Percentiles rank a stretch among this genome's conserved stretches.
Evolutionary conservation across 2,329 filamentous ascomycete species (phyloP).

Genomic region (Podosphaera fusca): DNA sequence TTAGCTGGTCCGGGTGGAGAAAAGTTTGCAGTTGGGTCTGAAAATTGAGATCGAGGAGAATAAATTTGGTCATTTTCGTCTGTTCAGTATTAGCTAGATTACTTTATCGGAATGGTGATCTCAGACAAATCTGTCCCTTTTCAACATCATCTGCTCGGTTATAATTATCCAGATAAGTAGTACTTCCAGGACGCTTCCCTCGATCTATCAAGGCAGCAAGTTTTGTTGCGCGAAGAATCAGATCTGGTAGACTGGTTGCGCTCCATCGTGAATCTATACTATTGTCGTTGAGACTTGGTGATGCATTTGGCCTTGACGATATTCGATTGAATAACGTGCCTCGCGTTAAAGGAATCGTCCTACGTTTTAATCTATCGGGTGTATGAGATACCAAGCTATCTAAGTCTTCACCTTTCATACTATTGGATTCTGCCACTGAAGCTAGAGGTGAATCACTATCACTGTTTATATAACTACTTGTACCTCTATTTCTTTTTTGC

Average conservation of each 20-base stretch:
- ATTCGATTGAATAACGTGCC: conserved; percentile 18
- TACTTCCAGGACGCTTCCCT: conserved; percentile 41
- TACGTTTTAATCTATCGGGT: conserved; percentile 3
- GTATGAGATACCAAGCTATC: conserved; percentile 20
- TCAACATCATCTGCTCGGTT: conserved; percentile 11
- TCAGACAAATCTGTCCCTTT: conserved; percentile 12
- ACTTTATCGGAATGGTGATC: neutral
- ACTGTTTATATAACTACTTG: conserved; percentile 4
- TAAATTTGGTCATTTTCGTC: neutral
- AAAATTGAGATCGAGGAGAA: neutral
- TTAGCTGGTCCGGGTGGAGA: neutral
- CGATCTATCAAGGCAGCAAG: conserved; percentile 73
- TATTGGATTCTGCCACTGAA: conserved; percentile 17
- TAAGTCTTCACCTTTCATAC: conserved; percentile 27
- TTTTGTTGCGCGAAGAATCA: conserved; percentile 71
- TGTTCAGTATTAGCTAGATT: neutral
- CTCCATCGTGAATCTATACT: conserved; percentile 69
- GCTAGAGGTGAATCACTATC: conserved; percentile 7
- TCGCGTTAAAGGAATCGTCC: conserved; percentile 9
- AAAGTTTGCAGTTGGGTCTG: neutral
- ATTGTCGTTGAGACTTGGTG: conserved; percentile 55
- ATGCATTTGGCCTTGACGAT: conserved; percentile 39
- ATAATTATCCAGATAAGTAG: conserved; percentile 29
- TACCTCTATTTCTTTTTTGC: conserved; percentile 14
- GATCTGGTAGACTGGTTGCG: conserved; percentile 72